Evolutionary conservation across 2,329 filamentous ascomycete species (phyloP).

Genomic region (Penicillium sp.): DNA sequence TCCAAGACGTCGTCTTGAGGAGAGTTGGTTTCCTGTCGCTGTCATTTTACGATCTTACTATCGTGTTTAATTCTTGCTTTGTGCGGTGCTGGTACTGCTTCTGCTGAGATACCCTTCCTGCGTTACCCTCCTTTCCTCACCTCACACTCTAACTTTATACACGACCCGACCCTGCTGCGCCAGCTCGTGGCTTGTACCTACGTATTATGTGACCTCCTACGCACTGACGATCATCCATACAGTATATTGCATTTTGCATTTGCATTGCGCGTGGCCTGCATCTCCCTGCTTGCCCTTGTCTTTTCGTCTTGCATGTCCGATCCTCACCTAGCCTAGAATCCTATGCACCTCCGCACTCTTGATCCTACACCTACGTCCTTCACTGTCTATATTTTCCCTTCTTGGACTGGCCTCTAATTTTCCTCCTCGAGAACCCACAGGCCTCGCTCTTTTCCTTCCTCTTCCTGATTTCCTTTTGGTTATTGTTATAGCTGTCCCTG

Average conservation of each 20-base stretch:
- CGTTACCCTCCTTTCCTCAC: background rate
- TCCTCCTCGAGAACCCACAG: background rate
- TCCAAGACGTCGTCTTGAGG: background rate
- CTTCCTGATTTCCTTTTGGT: background rate
- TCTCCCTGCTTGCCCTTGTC: background rate
- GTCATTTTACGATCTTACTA: background rate
- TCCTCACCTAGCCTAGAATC: background rate
- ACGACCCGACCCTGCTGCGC: background rate
- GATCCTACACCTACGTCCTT: background rate
- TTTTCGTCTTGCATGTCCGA: background rate
- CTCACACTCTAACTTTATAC: background rate
- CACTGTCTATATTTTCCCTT: background rate
- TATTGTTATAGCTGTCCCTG: background rate
- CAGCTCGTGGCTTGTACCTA: background rate
- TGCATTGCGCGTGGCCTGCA: constrained; percentile 9
- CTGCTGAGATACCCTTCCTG: background rate
- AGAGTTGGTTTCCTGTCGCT: background rate
- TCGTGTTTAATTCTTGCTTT: background rate
- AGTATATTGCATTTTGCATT: constrained; percentile 6
- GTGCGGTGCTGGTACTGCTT: background rate
- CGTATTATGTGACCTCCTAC: constrained; percentile 6
- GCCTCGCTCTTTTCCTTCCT: background rate
- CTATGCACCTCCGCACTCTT: background rate
- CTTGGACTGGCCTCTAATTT: background rate
- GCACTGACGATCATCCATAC: constrained; percentile 2